Base-by-base conservation (phyloP, 208 protist genomes). In the Acanthamoeba lugdunensis region DNA sequence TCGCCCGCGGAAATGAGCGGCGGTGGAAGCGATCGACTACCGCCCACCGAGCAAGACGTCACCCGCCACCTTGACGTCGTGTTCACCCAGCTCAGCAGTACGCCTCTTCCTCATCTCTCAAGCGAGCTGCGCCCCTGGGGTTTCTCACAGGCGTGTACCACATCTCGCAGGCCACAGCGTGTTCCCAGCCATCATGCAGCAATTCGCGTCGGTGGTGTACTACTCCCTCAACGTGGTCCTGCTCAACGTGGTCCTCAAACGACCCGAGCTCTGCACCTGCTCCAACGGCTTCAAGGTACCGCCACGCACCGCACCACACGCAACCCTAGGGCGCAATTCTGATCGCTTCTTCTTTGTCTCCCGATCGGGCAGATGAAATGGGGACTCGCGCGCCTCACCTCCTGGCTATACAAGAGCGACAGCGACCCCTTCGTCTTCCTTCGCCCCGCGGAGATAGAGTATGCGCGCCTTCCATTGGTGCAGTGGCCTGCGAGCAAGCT, bases 221-320 rank as follows among this genome's bases (percentile, higher is more conserved):
- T 91, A 73, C 69, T 91, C 85, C 63, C 3, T 91, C 45, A 91
- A 91, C 33, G 85, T 91, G 30, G 45, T 77, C 6, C 33, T 91
- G n/a, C 41, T 93, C 69, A 93, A 93, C 25, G 37, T 69, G 8
- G 48, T 93, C 14, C 28, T 93, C 54, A 58, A 93, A 30, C 63
- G 90, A 30, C 63, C 63, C 3, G 90, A 93, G 50, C 90, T 93
- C 16, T 93, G 90, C 52, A 93, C 90, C 63, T 93, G 90, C 41
- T 77, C 69, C 41, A 93, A 93, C 48, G 90, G 67, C 4, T 93
- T 93, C 73, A 67, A 91, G 85, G 63, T 91, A 91, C 69, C 65
- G 69, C 69, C 5, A 7, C 9, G 37, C 14, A 30, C 21, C 67
- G 9, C 65, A n/a, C 28, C 65, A 71, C 7, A 11, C 11, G 65